Conservation (phyloP, 495 filamentous ascomycete genomes). For the Pseudevernia furfuracea region DNA sequence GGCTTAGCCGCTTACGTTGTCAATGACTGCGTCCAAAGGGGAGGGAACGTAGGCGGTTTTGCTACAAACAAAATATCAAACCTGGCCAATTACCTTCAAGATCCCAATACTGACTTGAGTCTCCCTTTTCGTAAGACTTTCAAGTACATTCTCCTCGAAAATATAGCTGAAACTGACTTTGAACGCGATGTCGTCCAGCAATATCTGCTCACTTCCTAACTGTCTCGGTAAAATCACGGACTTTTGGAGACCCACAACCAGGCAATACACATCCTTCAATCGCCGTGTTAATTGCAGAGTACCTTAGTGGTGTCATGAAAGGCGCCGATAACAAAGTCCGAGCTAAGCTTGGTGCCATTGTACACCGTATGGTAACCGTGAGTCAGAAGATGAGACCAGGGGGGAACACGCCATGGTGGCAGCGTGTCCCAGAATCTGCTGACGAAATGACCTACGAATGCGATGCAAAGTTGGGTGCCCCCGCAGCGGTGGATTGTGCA, state of each 20-base stretch:
- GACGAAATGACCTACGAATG: conserved; percentile 12
- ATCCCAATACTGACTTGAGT: conserved; percentile 3
- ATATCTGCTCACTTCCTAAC: conserved; percentile 3
- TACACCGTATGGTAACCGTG: not conserved
- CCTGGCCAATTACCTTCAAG: conserved; percentile 1
- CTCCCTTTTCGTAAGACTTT: not conserved
- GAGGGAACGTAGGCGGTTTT: conserved; percentile 4
- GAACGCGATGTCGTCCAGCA: not conserved
- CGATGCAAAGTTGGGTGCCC: conserved; percentile 3
- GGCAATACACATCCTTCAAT: conserved; percentile 9
- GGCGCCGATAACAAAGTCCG: not conserved
- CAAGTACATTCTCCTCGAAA: too few relatives aligned
- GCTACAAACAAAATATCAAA: conserved; percentile 6
- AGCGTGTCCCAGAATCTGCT: not conserved
- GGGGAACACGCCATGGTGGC: conserved; percentile 1
- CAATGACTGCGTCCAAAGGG: not conserved
- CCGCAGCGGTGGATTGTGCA: not conserved
- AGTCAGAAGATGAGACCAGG: conserved; percentile 6
- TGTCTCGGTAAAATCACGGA: not conserved
- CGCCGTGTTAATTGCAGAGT: conserved; percentile 6
- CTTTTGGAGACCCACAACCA: not conserved
- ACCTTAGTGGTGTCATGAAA: not conserved
- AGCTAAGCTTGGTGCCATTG: not conserved
- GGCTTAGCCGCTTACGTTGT: conserved; percentile 8
- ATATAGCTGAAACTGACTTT: not conserved